A percentile compares a stretch with the other conserved stretches of the same genome.
Conservation (phyloP, 2,329 filamentous ascomycete species). For the Ophiosphaerella herpotricha region DNA sequence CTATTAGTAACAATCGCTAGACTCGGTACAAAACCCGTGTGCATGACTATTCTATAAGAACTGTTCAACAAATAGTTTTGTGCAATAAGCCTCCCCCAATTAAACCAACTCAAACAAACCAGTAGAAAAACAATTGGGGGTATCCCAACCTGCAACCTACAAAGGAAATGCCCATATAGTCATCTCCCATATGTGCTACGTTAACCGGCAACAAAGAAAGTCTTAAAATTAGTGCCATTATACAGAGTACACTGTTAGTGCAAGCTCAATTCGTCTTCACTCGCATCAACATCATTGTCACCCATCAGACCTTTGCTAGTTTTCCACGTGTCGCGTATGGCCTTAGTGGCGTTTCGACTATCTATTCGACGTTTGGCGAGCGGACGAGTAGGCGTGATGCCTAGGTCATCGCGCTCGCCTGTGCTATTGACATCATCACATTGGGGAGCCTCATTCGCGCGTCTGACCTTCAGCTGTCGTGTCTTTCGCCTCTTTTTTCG, state of each 20-base stretch:
- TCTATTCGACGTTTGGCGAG: constrained; percentile 2
- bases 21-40: too few species aligned
- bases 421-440: not conserved
- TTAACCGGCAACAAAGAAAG: not conserved
- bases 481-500: not conserved
- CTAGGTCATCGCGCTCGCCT: constrained; percentile 18
- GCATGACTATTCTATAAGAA: too few species aligned
- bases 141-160: not conserved
- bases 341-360: not conserved
- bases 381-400: constrained; percentile 12
- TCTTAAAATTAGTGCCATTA: not conserved
- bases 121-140: not conserved
- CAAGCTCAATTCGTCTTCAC: constrained; percentile 43
- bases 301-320: not conserved
- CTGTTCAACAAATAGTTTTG: too few species aligned
- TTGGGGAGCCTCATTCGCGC: not conserved
- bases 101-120: not conserved
- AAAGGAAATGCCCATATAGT: too few species aligned
- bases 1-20: too few species aligned
- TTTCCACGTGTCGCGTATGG: constrained; percentile 11
- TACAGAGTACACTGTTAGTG: constrained; percentile 15
- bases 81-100: too few species aligned
- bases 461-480: not conserved
- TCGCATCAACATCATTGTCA: constrained; percentile 20
- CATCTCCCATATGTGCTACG: not conserved